Percentiles rank a stretch among this genome's conserved stretches.
phyloP scores from a whole-genome alignment of 148 eudicot species.

The Chenopodium suecicum region DNA sequence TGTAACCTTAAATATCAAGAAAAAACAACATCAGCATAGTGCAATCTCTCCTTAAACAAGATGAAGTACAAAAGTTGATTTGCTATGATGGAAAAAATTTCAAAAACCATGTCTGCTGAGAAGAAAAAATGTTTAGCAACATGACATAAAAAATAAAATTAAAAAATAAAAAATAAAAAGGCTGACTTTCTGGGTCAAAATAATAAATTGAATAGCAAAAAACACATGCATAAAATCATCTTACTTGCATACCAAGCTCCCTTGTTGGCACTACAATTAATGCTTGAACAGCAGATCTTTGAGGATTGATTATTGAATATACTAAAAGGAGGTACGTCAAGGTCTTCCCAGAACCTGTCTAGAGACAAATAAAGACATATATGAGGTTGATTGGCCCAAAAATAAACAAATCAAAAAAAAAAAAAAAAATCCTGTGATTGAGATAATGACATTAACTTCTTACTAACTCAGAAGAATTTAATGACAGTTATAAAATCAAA shows the following conservation, averaged over 20 bases:
- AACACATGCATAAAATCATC: constrained; percentile 5
- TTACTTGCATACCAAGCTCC: constrained; percentile 97
- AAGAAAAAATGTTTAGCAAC: no score
- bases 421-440: neutral
- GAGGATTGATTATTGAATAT: constrained; percentile 60
- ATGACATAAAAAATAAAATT: no score
- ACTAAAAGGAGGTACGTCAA: constrained; percentile 79
- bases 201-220: neutral
- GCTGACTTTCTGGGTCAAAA: no score
- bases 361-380: constrained; percentile 29
- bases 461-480: neutral
- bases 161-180: no score
- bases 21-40: constrained; percentile 22
- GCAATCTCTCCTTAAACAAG: neutral
- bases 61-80: neutral
- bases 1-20: constrained; percentile 53
- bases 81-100: neutral
- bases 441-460: neutral
- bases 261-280: constrained; percentile 87
- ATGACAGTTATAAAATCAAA: neutral
- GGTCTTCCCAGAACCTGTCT: constrained; percentile 99
- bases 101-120: no score
- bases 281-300: constrained; percentile 84
- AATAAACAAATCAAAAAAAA: neutral
- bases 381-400: constrained; percentile 5